These are phyloP conservation scores for Cutaneotrichosporon sp. DNA, from an alignment of 1,284 basidiomycete genomes.

Conservation along the genomic window DNA sequence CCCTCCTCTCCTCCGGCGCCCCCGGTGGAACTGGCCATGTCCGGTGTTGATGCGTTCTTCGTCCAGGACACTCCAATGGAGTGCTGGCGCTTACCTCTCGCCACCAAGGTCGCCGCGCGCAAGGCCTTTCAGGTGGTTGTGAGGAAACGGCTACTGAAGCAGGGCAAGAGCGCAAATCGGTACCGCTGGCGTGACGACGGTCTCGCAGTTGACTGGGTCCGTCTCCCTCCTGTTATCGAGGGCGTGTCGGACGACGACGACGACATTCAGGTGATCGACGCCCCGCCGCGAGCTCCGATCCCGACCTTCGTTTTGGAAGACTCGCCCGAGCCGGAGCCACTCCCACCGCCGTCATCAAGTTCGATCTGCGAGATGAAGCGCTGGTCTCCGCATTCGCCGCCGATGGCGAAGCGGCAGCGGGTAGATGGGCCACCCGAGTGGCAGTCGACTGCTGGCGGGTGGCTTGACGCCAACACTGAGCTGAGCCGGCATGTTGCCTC, in stretches of 20 bases:
- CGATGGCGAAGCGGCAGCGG: not conserved
- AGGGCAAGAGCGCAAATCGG: not conserved
- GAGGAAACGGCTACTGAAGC: not conserved
- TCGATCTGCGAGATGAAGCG: not conserved
- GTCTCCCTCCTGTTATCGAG: not conserved
- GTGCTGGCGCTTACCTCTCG: not conserved
- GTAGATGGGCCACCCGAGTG: not conserved
- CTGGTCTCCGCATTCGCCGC: not conserved
- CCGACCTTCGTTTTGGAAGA: not conserved
- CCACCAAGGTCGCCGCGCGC: not conserved
- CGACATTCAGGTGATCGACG: not conserved
- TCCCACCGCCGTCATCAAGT: not conserved
- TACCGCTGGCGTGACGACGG: constrained; percentile 18
- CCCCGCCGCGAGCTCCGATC: not conserved
- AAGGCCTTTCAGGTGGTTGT: not conserved
- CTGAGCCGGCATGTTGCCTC: not conserved
- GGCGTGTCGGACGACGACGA: constrained; percentile 6
- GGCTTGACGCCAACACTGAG: not conserved
- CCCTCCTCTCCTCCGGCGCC: not conserved
- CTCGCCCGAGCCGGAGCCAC: not conserved
- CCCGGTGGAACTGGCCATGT: not conserved
- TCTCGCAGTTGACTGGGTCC: constrained; percentile 15
- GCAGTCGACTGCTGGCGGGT: not conserved
- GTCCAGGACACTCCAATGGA: not conserved
- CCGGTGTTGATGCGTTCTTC: not conserved